Evolutionary conservation across 148 eudicot genomes (phyloP), one percentile per base, ranked within the genome.

Genomic region (Persicaria tinctoria): DNA sequence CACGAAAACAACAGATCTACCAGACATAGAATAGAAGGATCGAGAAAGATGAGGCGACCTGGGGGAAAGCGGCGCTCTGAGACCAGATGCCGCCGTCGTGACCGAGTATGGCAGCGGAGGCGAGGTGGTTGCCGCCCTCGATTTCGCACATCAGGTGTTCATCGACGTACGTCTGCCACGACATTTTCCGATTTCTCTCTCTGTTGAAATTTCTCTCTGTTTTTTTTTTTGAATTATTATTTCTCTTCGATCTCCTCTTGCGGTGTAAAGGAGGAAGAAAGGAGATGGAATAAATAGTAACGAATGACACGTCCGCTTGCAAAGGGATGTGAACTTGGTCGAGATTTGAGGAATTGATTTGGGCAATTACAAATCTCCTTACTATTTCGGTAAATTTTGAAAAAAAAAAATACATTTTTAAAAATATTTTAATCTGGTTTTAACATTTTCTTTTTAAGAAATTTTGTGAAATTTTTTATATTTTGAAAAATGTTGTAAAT

Each of bases 131-230:
- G 32, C 73, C 73, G 32, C 73, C 73, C 2, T 48, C 73, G 4
- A 70, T 46, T 17, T 70, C 73, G 53, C 73, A 70, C 73, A 70
- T 70, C 54, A 70, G 13, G 46, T 70, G 73, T 5, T 70, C 73
- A 16, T 70, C 73, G 20, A 70, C 73, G 73, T 70, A 70, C 8
- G 54, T 48, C n/a, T 70, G 73, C 73, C 73, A 70, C 73, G 73
- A 70, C 73, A 70, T 70, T 47, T 70, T 70, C 73, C 73, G 23
- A 70, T 68, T 68, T 4, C 46, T 32, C 41, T 32, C 41, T 32
- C 41, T 32, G 41, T 32, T 32, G 41, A 32, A 16, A 20, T 27
- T 18, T 70, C 73, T 70, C 54, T 70, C 32, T 11, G 8, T 45
- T 50, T 70, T 11, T 13, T 11, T 69, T 51, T 64, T 49, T 23